phyloP scores from a whole-genome alignment of 768 basidiomycete genomes.

The Gloeostereum incarnatum region DNA sequence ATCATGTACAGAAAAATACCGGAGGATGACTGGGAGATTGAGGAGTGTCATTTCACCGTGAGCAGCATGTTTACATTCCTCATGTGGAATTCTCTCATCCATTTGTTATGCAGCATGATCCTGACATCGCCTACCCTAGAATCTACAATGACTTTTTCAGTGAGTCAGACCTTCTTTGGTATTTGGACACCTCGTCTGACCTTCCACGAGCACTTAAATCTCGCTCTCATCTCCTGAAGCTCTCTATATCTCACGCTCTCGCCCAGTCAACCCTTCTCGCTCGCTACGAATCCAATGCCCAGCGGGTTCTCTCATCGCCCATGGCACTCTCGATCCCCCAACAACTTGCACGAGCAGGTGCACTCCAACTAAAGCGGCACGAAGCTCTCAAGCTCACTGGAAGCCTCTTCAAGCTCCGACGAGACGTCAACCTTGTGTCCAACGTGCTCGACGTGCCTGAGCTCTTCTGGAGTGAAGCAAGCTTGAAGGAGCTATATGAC shows the following conservation, averaged over 20 bases:
- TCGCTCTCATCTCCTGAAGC: constrained; percentile 79
- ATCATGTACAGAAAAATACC: constrained; percentile 50
- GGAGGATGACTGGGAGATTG: constrained; percentile 82
- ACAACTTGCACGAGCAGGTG: constrained; percentile 72
- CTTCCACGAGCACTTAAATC: constrained; percentile 70
- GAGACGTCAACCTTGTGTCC: constrained; percentile 86
- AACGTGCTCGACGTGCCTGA: constrained; percentile 93
- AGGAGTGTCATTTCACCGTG: constrained; percentile 87
- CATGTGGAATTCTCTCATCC: constrained; percentile 4
- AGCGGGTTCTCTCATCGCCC: constrained; percentile 69
- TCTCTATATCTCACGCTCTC: constrained; percentile 91
- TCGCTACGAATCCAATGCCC: constrained; percentile 74
- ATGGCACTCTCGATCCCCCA: constrained; percentile 74
- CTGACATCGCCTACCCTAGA: constrained; percentile 74
- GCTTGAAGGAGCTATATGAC: constrained; percentile 80
- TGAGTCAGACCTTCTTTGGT: constrained; percentile 26
- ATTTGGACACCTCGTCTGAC: constrained; percentile 2
- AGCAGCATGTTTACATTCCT: constrained; percentile 15
- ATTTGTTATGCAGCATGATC: constrained; percentile 56
- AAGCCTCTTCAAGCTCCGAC: constrained; percentile 74
- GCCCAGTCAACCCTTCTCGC: constrained; percentile 92
- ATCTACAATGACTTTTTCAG: constrained; percentile 98
- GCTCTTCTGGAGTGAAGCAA: constrained; percentile 92
- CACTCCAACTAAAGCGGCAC: constrained; percentile 62
- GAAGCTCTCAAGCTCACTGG: constrained; percentile 87